Conservation (phyloP, 75 land plant genomes). For the Cryptomeria japonica region DNA sequence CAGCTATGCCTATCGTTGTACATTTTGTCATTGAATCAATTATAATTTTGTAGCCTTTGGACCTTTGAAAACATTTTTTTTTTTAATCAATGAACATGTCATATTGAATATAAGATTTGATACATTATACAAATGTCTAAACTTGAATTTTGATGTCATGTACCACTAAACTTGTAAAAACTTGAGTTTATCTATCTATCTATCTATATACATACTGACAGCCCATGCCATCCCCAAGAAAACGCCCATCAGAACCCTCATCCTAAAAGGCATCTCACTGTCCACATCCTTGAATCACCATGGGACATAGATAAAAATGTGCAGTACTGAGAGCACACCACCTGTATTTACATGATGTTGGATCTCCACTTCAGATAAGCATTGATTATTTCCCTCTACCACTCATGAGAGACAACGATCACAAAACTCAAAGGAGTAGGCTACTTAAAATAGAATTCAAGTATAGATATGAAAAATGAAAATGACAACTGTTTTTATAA, state of each 20-base stretch:
- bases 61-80: too few relatives aligned
- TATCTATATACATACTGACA: neutral
- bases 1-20: neutral
- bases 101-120: neutral
- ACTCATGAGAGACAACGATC: neutral
- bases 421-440: neutral
- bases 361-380: neutral
- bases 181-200: neutral
- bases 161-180: neutral
- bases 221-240: neutral
- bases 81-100: too few relatives aligned
- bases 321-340: neutral
- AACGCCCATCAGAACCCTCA: neutral
- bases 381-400: neutral
- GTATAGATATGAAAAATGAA: too few relatives aligned
- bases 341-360: neutral
- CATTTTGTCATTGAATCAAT: neutral
- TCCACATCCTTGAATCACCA: neutral
- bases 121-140: neutral
- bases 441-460: neutral
- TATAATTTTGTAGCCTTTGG: too few relatives aligned
- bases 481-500: neutral
- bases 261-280: neutral
- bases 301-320: neutral
- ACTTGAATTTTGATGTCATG: neutral